Evolutionary conservation across 192 early-diverging fungal genomes (phyloP), one percentile per base, ranked within the genome.

Genomic region (Coemansia nantahalensis): DNA sequence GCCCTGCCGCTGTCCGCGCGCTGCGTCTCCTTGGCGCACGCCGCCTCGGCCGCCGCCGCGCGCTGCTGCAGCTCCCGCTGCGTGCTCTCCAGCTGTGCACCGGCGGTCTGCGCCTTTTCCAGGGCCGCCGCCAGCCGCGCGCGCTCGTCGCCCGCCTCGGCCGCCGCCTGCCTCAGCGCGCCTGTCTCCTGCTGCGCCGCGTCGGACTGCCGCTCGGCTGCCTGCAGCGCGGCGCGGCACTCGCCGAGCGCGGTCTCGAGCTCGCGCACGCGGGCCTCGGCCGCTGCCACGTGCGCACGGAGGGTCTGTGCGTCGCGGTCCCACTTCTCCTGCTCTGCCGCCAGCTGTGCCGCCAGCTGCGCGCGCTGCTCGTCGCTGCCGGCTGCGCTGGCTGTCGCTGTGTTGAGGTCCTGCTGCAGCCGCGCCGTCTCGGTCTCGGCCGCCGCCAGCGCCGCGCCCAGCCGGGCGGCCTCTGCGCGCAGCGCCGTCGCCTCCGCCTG

Each of bases 21-120:
- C 44, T 40, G 49, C 32, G 38, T 31, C 35, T 51, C 48, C 19
- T 36, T 14, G 9, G 39, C 59, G 26, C 38, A 28, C 17, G 44
- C 46, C 2, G 31, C 39, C 3, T 38, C 12, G 9, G 55, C 46
- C 8, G 19, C 48, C 18, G 40, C 48, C 15, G 62, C 24, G 30
- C 59, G 45, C 38, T 45, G 15, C 19, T 62, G 55, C 39, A 62
- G 39, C 18, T 74, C 59, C 24, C 33, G 39, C 24, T 51, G 54
- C 45, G 47, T 59, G 5, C 56, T 28, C 28, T 72, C 68, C 39
- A 61, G 40, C 35, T 62, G 62, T 17, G 39, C 53, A 5, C 33
- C 48, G 11, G 39, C 32, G 39, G 56, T 62, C 46, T 74, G 70
- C 1, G 63, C 46, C 35, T 75, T 63, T 44, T 63, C 63, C 51